Evolutionary conservation across 108 stramenopile genomes (phyloP).

Genomic region (Hondaea fermentalgiana): DNA sequence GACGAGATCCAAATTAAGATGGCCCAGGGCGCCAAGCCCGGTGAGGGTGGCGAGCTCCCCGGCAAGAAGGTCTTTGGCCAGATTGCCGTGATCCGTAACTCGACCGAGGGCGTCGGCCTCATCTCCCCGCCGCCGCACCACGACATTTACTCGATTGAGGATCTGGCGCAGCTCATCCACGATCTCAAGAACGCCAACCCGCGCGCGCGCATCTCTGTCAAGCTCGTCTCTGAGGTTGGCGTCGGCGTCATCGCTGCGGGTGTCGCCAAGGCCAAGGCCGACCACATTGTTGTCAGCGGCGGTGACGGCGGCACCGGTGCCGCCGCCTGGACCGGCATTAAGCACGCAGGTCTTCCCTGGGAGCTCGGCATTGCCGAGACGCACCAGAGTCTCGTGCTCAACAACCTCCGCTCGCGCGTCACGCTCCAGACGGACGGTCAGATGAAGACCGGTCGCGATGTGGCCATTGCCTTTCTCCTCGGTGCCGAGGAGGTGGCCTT

Average conservation of each 20-base stretch:
- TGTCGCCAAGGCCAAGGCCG: slow-evolving; percentile 85
- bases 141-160: slow-evolving; percentile 93
- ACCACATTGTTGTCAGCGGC: slow-evolving; percentile 81
- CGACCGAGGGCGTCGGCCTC: slow-evolving; percentile 82
- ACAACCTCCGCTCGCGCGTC: slow-evolving; percentile 77
- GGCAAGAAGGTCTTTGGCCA: slow-evolving; percentile 85
- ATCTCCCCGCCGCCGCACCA: slow-evolving; percentile 93
- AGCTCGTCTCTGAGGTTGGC: slow-evolving; percentile 95
- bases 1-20: slow-evolving; percentile 96
- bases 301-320: slow-evolving; percentile 92
- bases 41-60: slow-evolving; percentile 90
- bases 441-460: slow-evolving; percentile 83
- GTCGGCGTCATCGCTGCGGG: slow-evolving; percentile 90
- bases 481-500: slow-evolving; percentile 89
- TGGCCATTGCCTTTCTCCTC: slow-evolving; percentile 75
- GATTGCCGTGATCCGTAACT: slow-evolving; percentile 79
- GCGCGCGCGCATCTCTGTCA: slow-evolving; percentile 83
- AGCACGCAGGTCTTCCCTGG: slow-evolving; percentile 84
- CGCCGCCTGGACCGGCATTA: slow-evolving; percentile 85
- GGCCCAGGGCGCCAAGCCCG: slow-evolving; percentile 94
- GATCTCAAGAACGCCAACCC: slow-evolving; percentile 89
- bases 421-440: slow-evolving; percentile 86
- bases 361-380: slow-evolving; percentile 90
- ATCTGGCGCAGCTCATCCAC: slow-evolving; percentile 90
- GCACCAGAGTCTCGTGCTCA: slow-evolving; percentile 82